Evolutionary conservation across 139 green algal genomes (phyloP).

Genomic region (Ettlia oleoabundans): DNA sequence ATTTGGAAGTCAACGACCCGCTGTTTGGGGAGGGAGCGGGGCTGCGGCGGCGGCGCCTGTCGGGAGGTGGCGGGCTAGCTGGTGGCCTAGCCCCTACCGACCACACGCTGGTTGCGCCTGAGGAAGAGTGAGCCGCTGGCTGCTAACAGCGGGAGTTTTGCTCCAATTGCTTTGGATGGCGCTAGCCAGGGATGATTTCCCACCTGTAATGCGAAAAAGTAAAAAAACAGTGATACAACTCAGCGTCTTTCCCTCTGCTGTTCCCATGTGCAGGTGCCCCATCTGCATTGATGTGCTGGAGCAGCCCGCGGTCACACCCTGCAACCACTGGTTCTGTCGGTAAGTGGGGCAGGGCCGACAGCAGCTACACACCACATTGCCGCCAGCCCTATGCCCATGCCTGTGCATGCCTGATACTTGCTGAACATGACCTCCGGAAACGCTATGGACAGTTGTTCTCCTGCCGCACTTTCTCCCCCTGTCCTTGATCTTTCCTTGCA

Average conservation of each 20-base stretch:
- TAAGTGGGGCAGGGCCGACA: too few species aligned
- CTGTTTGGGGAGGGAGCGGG: slow-evolving; percentile 12
- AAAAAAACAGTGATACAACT: too few species aligned
- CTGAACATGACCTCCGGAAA: too few species aligned
- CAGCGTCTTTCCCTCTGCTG: not conserved
- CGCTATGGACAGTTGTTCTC: too few species aligned
- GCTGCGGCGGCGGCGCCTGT: slow-evolving; percentile 3
- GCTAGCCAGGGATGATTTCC: too few species aligned
- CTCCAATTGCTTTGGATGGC: not conserved
- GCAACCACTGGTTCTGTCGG: slow-evolving; percentile 79
- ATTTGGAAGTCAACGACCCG: slow-evolving; percentile 18
- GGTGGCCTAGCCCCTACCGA: not conserved
- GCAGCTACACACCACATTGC: too few species aligned
- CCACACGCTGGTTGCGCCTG: slow-evolving; percentile 27
- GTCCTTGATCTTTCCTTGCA: slow-evolving; percentile 24
- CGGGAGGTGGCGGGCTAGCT: not conserved
- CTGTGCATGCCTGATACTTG: too few species aligned
- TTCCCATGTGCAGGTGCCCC: slow-evolving; percentile 41
- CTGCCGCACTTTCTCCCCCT: not conserved
- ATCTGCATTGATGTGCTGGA: slow-evolving; percentile 71
- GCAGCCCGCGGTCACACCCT: slow-evolving; percentile 56
- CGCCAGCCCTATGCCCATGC: too few species aligned
- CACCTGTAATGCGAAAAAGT: too few species aligned
- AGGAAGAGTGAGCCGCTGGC: slow-evolving; percentile 49
- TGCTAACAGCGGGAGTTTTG: too few species aligned